These are phyloP conservation scores for Alternaria viburni DNA, from an alignment of 2,329 filamentous ascomycete species.

Conservation along the genomic window DNA sequence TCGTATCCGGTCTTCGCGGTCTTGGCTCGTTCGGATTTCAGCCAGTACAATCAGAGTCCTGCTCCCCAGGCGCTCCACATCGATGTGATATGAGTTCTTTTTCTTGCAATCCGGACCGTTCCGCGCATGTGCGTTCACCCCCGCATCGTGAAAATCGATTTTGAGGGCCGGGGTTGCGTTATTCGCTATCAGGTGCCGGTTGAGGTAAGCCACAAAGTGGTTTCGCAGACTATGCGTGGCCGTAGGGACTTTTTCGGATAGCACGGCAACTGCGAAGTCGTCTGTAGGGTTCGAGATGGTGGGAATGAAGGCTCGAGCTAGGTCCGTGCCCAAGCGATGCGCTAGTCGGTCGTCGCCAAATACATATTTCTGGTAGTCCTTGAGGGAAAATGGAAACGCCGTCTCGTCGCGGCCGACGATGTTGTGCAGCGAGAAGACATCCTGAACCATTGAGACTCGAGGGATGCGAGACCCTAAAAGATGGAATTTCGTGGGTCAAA, in stretches of 20 bases:
- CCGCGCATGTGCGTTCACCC: conserved; percentile 3
- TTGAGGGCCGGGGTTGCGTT: conserved; percentile 25
- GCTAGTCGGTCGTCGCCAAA: conserved; percentile 35
- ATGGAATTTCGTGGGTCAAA: not conserved
- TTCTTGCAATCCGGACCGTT: conserved; percentile 13
- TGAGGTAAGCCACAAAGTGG: conserved; percentile 32
- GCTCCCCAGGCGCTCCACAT: conserved; percentile 17
- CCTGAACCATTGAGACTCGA: conserved; percentile 24
- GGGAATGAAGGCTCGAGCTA: conserved; percentile 33
- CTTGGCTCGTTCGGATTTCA: conserved; percentile 24
- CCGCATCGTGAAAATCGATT: conserved; percentile 21
- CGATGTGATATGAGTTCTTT: conserved; percentile 19
- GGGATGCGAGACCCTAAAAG: not conserved
- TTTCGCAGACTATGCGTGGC: conserved; percentile 29
- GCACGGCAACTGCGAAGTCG: conserved; percentile 29
- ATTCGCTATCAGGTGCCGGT: conserved; percentile 27
- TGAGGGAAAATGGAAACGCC: conserved; percentile 27
- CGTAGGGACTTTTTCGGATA: conserved; percentile 30
- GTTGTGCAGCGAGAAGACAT: conserved; percentile 29
- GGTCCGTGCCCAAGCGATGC: conserved; percentile 32
- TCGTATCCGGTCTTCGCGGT: conserved; percentile 18
- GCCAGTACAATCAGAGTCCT: conserved; percentile 22
- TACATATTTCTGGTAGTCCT: conserved; percentile 33
- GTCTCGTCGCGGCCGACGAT: conserved; percentile 17
- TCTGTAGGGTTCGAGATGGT: conserved; percentile 19